Conservation (phyloP, 345 rosid species). For the Salix caprea region DNA sequence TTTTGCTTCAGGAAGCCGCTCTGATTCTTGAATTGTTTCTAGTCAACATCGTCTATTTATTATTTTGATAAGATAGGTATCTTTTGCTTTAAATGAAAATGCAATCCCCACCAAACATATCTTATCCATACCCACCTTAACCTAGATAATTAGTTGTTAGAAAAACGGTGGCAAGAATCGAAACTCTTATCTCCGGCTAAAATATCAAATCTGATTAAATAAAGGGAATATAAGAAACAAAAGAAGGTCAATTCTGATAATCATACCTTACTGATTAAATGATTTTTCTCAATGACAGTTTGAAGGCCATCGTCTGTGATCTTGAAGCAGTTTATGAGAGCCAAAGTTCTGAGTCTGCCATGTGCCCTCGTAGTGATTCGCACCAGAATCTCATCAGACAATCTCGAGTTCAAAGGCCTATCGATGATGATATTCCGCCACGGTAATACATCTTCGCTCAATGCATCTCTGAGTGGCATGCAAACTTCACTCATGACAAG, state of each 20-base stretch:
- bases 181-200: neutral
- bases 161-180: neutral
- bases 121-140: neutral
- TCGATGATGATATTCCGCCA: slow-evolving; percentile 52
- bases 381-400: slow-evolving; percentile 46
- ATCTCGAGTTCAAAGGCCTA: slow-evolving; percentile 38
- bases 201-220: neutral
- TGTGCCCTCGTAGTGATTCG: slow-evolving; percentile 44
- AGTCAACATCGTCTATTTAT: neutral
- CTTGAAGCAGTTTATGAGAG: slow-evolving; percentile 39
- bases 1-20: neutral
- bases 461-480: slow-evolving; percentile 42
- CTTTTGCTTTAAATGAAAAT: neutral
- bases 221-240: neutral
- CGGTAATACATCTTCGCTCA: slow-evolving; percentile 41
- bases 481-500: slow-evolving; percentile 50
- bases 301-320: slow-evolving; percentile 63
- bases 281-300: slow-evolving; percentile 47
- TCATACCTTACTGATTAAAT: slow-evolving; percentile 53
- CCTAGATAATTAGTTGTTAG: neutral
- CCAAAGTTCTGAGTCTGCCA: slow-evolving; percentile 47
- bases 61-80: neutral
- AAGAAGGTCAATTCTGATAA: neutral
- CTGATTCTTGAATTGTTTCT: neutral
- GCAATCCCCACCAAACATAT: neutral